These are phyloP conservation scores for Mortierella sp. DNA, from an alignment of 371 early-diverging fungal species.

Conservation along the genomic window DNA sequence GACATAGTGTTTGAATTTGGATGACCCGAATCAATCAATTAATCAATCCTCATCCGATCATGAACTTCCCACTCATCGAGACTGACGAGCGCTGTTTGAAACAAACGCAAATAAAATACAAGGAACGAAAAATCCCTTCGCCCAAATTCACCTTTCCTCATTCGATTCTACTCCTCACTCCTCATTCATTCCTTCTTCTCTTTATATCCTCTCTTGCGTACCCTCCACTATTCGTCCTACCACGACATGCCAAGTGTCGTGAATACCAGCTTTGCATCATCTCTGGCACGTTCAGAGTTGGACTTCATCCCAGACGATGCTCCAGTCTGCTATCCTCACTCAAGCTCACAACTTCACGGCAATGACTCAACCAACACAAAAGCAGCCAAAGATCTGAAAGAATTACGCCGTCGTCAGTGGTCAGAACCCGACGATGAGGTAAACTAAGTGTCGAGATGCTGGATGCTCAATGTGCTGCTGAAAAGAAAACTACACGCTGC, in stretches of 20 bases:
- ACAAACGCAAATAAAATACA: too few species aligned
- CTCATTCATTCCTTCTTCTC: too few species aligned
- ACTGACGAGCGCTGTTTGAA: too few species aligned
- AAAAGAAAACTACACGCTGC: too few species aligned
- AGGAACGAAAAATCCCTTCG: too few species aligned
- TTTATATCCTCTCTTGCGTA: neutral
- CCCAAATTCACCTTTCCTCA: too few species aligned
- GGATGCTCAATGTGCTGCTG: too few species aligned
- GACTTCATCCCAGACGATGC: conserved; percentile 7
- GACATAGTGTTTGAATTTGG: too few species aligned
- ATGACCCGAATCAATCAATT: too few species aligned
- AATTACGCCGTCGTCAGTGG: conserved; percentile 14
- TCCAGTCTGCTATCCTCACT: neutral
- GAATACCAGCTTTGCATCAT: neutral
- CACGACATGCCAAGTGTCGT: conserved; percentile 19
- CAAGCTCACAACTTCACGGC: neutral
- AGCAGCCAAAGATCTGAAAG: conserved; percentile 4
- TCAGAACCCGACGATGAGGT: conserved; percentile 30
- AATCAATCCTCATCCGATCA: too few species aligned
- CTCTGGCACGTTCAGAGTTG: conserved; percentile 8
- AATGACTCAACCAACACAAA: neutral
- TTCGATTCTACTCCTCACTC: too few species aligned
- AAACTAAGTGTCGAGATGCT: neutral
- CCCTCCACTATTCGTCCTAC: neutral
- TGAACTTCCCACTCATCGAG: too few species aligned